Conservation (phyloP, 371 early-diverging fungal species). For the Mortierella sp. region DNA sequence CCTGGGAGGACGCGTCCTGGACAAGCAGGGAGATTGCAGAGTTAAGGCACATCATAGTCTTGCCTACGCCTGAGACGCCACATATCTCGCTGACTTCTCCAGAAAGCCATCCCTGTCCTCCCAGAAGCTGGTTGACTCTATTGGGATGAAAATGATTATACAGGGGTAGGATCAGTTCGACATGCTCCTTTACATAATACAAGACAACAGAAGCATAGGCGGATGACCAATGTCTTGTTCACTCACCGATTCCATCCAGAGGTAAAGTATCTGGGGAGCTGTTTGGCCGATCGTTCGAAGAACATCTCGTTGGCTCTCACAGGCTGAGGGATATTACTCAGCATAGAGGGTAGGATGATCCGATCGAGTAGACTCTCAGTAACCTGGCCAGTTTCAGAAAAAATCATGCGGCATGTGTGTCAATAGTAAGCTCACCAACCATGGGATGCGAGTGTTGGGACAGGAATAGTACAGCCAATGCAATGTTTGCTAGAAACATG, state of each 20-base stretch:
- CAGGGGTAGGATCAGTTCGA: not conserved
- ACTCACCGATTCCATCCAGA: constrained; percentile 40
- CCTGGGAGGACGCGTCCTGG: constrained; percentile 14
- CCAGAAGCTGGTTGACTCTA: constrained; percentile 41
- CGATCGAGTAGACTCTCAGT: constrained; percentile 43
- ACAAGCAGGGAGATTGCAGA: constrained; percentile 24
- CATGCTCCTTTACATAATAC: not conserved
- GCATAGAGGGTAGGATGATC: constrained; percentile 33
- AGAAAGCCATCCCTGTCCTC: constrained; percentile 32
- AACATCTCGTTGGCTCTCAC: constrained; percentile 25
- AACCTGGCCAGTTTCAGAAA: constrained; percentile 10
- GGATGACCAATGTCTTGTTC: not conserved
- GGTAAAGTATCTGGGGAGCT: not conserved
- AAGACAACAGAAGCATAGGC: not conserved
- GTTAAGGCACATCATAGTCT: constrained; percentile 40
- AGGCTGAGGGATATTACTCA: constrained; percentile 18
- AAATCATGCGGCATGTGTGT: not conserved
- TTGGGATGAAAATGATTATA: not conserved
- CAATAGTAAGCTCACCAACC: not conserved
- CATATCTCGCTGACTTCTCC: constrained; percentile 50
- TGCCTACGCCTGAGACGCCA: constrained; percentile 26
- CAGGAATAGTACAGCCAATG: not conserved
- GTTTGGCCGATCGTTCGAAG: not conserved
- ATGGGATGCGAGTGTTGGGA: too few species aligned
- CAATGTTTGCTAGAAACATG: not conserved